These are phyloP conservation scores for Myxozyma lipomycoides DNA, from an alignment of 805 yeast species.

Conservation along the genomic window DNA sequence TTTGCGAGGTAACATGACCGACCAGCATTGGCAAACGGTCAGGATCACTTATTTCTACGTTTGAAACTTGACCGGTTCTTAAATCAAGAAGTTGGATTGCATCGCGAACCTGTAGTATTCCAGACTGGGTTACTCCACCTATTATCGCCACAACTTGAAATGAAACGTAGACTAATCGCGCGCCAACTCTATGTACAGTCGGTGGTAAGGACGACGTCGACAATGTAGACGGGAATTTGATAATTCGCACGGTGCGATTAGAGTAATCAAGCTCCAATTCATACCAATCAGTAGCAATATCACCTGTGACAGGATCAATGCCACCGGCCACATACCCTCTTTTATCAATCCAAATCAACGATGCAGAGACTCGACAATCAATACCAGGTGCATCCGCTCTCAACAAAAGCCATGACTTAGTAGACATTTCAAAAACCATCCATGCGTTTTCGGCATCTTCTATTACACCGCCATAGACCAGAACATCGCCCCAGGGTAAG, in stretches of 20 bases:
- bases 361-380: background rate
- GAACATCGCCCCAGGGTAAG: slow-evolving; percentile 34
- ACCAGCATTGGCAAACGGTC: slow-evolving; percentile 21
- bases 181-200: too few relatives aligned
- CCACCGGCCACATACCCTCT: too few relatives aligned
- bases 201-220: too few relatives aligned
- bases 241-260: too few relatives aligned
- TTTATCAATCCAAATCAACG: background rate
- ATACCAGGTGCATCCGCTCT: slow-evolving; percentile 17
- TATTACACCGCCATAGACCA: slow-evolving; percentile 48
- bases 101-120: slow-evolving; percentile 10
- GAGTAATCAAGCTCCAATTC: too few relatives aligned
- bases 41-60: background rate
- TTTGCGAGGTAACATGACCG: slow-evolving; percentile 22
- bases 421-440: slow-evolving; percentile 11
- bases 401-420: slow-evolving; percentile 30
- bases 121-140: slow-evolving; percentile 24
- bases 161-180: too few relatives aligned
- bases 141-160: too few relatives aligned
- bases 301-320: too few relatives aligned
- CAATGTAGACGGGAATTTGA: too few relatives aligned
- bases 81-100: slow-evolving; percentile 11
- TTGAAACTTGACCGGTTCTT: background rate
- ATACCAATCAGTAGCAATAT: background rate
- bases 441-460: slow-evolving; percentile 2